A percentile compares a stretch with the other conserved stretches of the same genome.
Evolutionary conservation across 192 early-diverging fungal genomes (phyloP).

Genomic region (Obelidium mucronatum): DNA sequence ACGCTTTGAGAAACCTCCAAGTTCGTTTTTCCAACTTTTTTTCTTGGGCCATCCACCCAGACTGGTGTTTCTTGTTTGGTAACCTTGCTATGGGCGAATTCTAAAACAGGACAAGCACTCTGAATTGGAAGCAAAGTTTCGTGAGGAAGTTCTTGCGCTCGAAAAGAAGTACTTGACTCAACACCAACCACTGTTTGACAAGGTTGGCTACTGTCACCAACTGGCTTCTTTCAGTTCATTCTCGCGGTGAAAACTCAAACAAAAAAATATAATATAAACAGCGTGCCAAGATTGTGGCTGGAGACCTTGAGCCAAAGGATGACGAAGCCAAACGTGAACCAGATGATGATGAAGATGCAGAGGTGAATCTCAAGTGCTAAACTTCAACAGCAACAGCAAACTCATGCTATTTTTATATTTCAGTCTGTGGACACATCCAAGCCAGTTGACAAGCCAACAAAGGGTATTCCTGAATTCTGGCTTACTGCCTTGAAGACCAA

Average conservation of each 20-base stretch:
- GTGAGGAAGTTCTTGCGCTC: constrained; percentile 89
- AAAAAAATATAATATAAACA: constrained; percentile 42
- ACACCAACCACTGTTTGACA: constrained; percentile 88
- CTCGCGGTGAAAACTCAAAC: background rate
- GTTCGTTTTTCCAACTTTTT: constrained; percentile 25
- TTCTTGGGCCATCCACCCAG: background rate
- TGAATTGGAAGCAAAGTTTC: constrained; percentile 86
- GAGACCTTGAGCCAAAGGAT: constrained; percentile 89
- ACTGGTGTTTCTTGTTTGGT: no score
- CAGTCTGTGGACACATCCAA: background rate
- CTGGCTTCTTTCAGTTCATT: background rate
- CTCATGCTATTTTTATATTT: background rate
- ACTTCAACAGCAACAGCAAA: background rate
- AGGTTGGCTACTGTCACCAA: constrained; percentile 37
- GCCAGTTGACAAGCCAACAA: constrained; percentile 25
- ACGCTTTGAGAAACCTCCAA: constrained; percentile 89
- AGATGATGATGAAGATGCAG: constrained; percentile 60
- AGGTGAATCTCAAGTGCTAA: background rate
- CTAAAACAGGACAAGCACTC: constrained; percentile 79
- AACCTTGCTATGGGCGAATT: no score
- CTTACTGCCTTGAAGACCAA: constrained; percentile 90
- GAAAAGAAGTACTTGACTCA: constrained; percentile 94
- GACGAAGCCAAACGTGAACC: constrained; percentile 75
- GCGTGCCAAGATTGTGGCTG: constrained; percentile 81
- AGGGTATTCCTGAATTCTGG: constrained; percentile 97